Percentiles rank a stretch among this genome's conserved stretches.
phyloP scores from a whole-genome alignment of 768 basidiomycete species.

The Chalciporus pseudorubinellus region DNA sequence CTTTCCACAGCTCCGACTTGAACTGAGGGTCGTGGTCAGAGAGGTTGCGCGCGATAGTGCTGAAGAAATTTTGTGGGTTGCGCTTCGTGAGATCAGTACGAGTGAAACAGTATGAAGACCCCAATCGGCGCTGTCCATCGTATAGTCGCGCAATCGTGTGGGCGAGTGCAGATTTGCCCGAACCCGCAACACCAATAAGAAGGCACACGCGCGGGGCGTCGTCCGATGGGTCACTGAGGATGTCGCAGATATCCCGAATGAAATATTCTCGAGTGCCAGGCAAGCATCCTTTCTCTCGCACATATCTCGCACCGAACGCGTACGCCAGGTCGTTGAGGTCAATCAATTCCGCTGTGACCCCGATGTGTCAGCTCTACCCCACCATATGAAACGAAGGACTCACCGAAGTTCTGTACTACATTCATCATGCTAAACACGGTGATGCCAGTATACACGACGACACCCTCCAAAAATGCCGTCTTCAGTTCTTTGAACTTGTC shows the following conservation, averaged over 20 bases:
- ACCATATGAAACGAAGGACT: too few relatives aligned
- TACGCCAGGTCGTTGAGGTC: conserved; percentile 12
- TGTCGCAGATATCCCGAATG: conserved; percentile 13
- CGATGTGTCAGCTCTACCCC: too few relatives aligned
- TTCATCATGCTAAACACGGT: conserved; percentile 24
- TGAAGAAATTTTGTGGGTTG: conserved; percentile 19
- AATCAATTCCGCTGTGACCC: conserved; percentile 8
- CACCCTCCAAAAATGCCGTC: too few relatives aligned
- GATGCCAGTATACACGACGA: too few relatives aligned
- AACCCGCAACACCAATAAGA: too few relatives aligned
- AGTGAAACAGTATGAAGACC: conserved; percentile 24
- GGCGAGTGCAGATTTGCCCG: conserved; percentile 23
- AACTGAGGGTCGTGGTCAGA: conserved; percentile 19
- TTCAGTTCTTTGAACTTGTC: too few relatives aligned
- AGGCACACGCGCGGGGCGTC: conserved; percentile 13
- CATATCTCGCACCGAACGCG: conserved; percentile 11
- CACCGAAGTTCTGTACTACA: not conserved
- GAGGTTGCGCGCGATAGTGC: conserved; percentile 24
- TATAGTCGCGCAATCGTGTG: conserved; percentile 16
- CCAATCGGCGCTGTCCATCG: conserved; percentile 14
- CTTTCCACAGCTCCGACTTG: conserved; percentile 3
- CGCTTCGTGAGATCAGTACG: not conserved
- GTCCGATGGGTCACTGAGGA: not conserved
- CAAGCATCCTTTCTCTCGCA: conserved; percentile 3
- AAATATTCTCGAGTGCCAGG: not conserved